Base-by-base conservation (phyloP, 2,329 filamentous ascomycete species). In the Aspergillus sclerotialis region DNA sequence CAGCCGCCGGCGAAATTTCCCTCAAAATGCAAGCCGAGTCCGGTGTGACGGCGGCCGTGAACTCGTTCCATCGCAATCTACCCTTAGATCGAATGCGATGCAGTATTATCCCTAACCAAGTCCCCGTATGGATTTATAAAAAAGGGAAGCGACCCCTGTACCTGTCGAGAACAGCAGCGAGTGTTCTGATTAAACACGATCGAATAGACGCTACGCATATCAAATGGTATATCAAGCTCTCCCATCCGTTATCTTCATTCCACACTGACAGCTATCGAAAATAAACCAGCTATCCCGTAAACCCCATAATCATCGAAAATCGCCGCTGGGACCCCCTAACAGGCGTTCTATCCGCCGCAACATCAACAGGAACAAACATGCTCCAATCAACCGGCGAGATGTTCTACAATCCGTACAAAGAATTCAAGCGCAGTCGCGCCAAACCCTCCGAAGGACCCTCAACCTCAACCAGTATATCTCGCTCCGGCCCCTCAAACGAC, bases 31-130 rank as follows among this genome's bases (percentile, higher is more conserved):
- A 56, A 8, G 37, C 39, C 4, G 70, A 73, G 40, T 51, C 51
- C 2, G 69, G 68, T 1, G 60, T 60, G 7, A 41, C 60, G 8
- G 41, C 49, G 2, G 68, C 67, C 1, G 68, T 63, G 3, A 51
- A 62, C 24, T 64, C 57, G 2, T 73, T 73, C 39, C 66, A 73
- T 44, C 59, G 45, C 7, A 43, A 58, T 29, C 37, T 60, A 4
- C 52, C 50, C 0, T 5, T 49, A 2, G 43, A 51, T 2, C 26
- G 39, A 14, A 50, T 58, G 43, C 36, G 44, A 7, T 61, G 54
- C 35, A 35, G 33, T 18, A 14, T 58, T 1, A 33, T 51, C 7
- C 51, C 50, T 2, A 35, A 41, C 5, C 50, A 52, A 8, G 36
- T 53, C 2, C 58, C 61, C 2, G 46, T 44, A 1, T 62, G 55